Conservation (phyloP, 148 eudicot genomes). For the Cornus controversa region DNA sequence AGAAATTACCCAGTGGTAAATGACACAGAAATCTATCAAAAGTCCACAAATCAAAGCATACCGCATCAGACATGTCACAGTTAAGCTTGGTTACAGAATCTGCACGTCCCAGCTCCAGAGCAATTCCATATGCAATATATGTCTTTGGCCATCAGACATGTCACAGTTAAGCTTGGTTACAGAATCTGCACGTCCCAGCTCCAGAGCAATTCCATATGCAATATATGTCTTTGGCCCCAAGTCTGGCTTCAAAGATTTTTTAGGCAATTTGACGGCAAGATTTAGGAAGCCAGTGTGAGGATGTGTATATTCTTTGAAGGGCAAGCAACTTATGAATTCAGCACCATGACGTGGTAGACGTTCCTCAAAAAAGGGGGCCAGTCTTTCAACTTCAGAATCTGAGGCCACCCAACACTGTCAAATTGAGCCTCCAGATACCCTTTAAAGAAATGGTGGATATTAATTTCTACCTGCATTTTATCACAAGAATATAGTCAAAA, state of each 20-base stretch:
- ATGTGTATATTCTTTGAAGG: slow-evolving; percentile 75
- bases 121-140: slow-evolving; percentile 65
- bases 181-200: no score
- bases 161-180: no score
- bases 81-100: slow-evolving; percentile 80
- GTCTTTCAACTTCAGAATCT: slow-evolving; percentile 61
- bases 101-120: slow-evolving; percentile 72
- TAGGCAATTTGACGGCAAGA: slow-evolving; percentile 55
- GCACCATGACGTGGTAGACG: slow-evolving; percentile 64
- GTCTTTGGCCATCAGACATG: no score
- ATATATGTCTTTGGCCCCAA: no score
- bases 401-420: slow-evolving; percentile 48
- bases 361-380: slow-evolving; percentile 66
- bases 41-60: slow-evolving; percentile 14
- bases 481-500: neutral
- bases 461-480: slow-evolving; percentile 35
- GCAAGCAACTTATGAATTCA: slow-evolving; percentile 60
- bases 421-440: slow-evolving; percentile 46
- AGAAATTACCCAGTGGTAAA: neutral
- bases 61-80: slow-evolving; percentile 73
- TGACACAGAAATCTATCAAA: neutral
- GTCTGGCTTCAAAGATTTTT: slow-evolving; percentile 48
- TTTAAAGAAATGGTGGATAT: slow-evolving; percentile 52
- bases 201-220: no score
- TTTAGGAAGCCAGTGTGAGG: slow-evolving; percentile 50